Base-by-base conservation (phyloP, 306 rosid species). In the Datisca glomerata region DNA sequence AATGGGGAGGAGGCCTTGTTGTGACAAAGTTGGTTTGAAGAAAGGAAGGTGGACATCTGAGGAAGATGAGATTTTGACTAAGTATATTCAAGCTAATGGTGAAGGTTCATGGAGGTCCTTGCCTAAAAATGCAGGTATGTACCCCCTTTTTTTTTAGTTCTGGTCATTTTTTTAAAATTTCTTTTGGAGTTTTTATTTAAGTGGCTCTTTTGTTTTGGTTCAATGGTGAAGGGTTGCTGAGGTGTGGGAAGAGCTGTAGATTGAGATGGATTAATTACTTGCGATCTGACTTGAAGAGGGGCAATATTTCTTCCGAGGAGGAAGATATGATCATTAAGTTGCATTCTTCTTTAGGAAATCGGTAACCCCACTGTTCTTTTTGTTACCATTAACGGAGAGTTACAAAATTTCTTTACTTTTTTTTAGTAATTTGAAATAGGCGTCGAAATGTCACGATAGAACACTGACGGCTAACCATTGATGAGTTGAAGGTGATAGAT, bases 1-100 rank as follows among this genome's bases (percentile, higher is more conserved):
- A 20, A 81, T 86, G 96, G 96, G 84, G 47, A 81, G 96, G 39
- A 59, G 93, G 28, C 94, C 96, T 20, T 86, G 94, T 45, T 86
- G 96, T 65, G 80, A 73, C 55, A 86, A 81, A 55, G 75, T 81
- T 18, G 96, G 96, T 18, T 38, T 86, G 51, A 81, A 79, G 63
- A 81, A 49, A 23, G 96, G 96, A 9, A 69, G 86, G 22, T 86
- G 96, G 96, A 81, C 94, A 0, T 18, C 21, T 0, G 92, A 86
- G 58, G 96, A 86, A 48, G 96, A 86, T 54, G 51, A 73, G 47
- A 72, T 66, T 19, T 49, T 86, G 62, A 61, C 25, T 12, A 62
- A 63, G 6, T 73, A 75, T 46, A 67, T 86, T 49, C 76, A 53
- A 1, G 74, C 62, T 16, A 81, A 79, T 36, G 96, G 96, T 4